Conservation (phyloP, 2,329 filamentous ascomycete genomes). For the Sporothrix mexicana region DNA sequence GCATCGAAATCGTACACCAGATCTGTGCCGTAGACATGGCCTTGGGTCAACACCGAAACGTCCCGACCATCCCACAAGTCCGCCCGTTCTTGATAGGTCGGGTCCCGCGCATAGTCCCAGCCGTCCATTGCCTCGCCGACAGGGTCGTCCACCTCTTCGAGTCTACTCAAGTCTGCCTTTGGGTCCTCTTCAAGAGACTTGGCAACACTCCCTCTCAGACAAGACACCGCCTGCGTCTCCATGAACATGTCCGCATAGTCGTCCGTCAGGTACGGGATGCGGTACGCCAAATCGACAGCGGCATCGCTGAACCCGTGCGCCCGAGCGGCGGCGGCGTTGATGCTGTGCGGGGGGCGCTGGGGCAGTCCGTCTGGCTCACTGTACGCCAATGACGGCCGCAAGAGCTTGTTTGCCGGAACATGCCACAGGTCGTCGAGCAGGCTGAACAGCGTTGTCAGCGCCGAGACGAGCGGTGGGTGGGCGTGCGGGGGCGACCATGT, state of each 20-base stretch:
- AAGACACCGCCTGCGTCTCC: background rate
- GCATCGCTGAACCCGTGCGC: background rate
- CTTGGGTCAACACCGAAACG: background rate
- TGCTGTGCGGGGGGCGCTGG: background rate
- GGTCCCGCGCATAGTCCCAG: conserved; percentile 4
- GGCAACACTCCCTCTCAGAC: background rate
- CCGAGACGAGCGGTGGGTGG: background rate
- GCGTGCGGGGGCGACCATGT: background rate
- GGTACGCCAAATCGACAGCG: background rate
- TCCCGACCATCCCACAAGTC: background rate
- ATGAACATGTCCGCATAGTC: conserved; percentile 1
- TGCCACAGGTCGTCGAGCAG: background rate
- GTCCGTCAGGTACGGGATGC: background rate
- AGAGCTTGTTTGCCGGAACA: background rate
- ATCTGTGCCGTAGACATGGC: background rate
- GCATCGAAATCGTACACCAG: background rate
- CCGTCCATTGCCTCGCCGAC: background rate
- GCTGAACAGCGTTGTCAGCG: background rate
- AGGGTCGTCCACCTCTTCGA: background rate
- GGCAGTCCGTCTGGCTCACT: no score
- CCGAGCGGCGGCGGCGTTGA: background rate
- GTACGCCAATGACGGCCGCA: no score
- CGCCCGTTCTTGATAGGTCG: background rate
- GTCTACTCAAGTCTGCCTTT: background rate
- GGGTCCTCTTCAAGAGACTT: background rate